phyloP scores from a whole-genome alignment of 2,329 filamentous ascomycete species.

The Epichloe uncinata region DNA sequence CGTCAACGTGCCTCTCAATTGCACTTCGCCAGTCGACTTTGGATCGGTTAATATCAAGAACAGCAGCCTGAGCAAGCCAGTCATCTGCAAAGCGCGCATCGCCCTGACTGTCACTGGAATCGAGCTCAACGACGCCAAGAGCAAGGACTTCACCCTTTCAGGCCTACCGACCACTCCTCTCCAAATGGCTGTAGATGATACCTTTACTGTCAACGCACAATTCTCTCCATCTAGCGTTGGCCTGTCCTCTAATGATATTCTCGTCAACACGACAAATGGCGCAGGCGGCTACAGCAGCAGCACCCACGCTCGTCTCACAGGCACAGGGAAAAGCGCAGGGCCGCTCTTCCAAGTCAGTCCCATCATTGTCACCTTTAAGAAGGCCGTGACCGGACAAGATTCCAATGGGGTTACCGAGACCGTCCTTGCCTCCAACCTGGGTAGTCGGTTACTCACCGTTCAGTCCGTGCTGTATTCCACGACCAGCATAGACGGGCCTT shows the following conservation, averaged over 20 bases:
- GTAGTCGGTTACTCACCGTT: conserved; percentile 32
- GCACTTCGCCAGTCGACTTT: conserved; percentile 35
- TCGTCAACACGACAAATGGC: conserved; percentile 34
- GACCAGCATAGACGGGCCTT: conserved; percentile 31
- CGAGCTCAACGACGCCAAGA: conserved; percentile 17
- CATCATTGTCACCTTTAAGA: conserved; percentile 33
- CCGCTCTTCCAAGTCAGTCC: conserved; percentile 35
- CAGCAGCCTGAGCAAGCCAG: conserved; percentile 11
- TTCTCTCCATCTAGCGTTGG: conserved; percentile 36
- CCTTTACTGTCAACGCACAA: conserved; percentile 28
- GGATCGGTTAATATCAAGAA: conserved; percentile 29
- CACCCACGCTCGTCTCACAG: conserved; percentile 33
- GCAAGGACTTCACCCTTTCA: conserved; percentile 26
- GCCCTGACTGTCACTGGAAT: conserved; percentile 28
- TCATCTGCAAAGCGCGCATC: conserved; percentile 37
- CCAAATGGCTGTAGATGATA: conserved; percentile 19
- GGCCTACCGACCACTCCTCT: conserved; percentile 19
- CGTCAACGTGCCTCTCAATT: conserved; percentile 39
- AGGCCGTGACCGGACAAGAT: conserved; percentile 31
- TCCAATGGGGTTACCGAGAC: conserved; percentile 26
- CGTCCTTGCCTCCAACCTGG: conserved; percentile 35
- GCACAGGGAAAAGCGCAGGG: conserved; percentile 31
- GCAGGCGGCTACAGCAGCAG: conserved; percentile 31
- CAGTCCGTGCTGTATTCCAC: conserved; percentile 29
- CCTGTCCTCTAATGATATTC: conserved; percentile 31